Evolutionary conservation across 1,139 yeast genomes (phyloP), one percentile per base, ranked within the genome.

Genomic region (Zygoascus meyerae): DNA sequence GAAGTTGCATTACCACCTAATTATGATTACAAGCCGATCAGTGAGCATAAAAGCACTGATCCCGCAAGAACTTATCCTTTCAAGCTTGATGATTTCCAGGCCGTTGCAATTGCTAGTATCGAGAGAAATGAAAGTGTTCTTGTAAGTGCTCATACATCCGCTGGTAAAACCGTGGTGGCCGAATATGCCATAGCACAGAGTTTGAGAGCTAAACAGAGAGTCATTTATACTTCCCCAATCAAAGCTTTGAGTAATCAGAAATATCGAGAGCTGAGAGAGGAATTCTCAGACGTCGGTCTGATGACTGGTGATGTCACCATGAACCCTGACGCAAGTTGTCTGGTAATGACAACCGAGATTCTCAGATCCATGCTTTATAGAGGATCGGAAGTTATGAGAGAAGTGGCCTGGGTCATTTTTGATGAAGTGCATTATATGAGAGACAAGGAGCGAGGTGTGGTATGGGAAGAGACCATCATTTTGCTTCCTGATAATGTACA

Each of bases 141-240:
- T 58, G 97, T 92, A 2, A 90, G 97, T 18, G 99, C 99, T 0
- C 99, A 92, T 46, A 90, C 98, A 0, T 90, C 97, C 29, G 98
- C 98, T 6, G 99, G 99, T 70, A 92, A 92, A 64, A 92, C 99
- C 0, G 99, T 94, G 41, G 98, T 92, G 44, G 99, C 99, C 0
- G 99, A 92, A 63, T 94, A 92, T 61, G 97, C 98, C 37, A 92
- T 92, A 69, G 97, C 98, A 1, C 95, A 89, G 71, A 86, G 96
- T 11, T 71, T 87, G 53, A 72, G 89, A 58, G 89, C 86, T 48
- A 89, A 87, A 69, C 96, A 92, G 63, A 80, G 96, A 67, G 96
- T 92, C 46, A 92, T 92, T 52, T 92, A 92, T 63, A 92, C 99
- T 0, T 90, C 97, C 2, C 99, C 99, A 2, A 92, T 92, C 62